Base-by-base conservation (phyloP, 768 basidiomycete species). In the Hygrophoropsis aurantiaca region DNA sequence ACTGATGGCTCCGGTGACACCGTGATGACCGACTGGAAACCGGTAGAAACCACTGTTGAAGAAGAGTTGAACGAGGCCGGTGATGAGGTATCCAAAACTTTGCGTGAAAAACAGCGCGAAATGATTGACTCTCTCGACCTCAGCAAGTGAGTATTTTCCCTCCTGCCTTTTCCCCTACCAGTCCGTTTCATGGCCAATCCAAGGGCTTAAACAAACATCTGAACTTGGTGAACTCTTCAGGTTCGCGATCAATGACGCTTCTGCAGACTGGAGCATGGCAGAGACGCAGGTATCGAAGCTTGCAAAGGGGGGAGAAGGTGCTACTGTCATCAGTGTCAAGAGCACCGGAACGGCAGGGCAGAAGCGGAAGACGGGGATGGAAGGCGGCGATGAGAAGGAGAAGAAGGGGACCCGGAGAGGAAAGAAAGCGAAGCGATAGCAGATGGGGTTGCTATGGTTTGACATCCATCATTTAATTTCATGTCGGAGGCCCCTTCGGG, bases 121-220 rank as follows among this genome's bases (percentile, higher is more conserved):
- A 82, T 97, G 75, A 84, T 98, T 40, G 84, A 91, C 54, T 80
- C 89, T 18, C 75, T 99, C 24, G 93, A 97, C 69, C 68, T 97
- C 50, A 81, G 75, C 69, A 86, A 87, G 93, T 97, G 61, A 78
- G 90, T 76, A 38, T 41, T 35, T 15, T 34, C 34, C 23, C 15
- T 15, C 32, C 26, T 27, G 18, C 25, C 37, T 18, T 33, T n/a
- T 38, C 30, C 41, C 44, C 11, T 38, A 19, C 49, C 16, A 30
- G 13, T 16, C 42, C 47, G 3, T 52, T 33, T 20, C 38, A 13
- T 49, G 44, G 42, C 33, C 49, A 53, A 35, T 49, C 40, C 53
- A 43, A 19, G 48, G 58, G 21, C 19, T 52, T 40, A 58, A 46
- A 55, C 7, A 27, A 54, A 40, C 44, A 49, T 45, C 21, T 34